Base-by-base conservation (phyloP, 2,329 filamentous ascomycete genomes). In the Verticillium albo-atrum region DNA sequence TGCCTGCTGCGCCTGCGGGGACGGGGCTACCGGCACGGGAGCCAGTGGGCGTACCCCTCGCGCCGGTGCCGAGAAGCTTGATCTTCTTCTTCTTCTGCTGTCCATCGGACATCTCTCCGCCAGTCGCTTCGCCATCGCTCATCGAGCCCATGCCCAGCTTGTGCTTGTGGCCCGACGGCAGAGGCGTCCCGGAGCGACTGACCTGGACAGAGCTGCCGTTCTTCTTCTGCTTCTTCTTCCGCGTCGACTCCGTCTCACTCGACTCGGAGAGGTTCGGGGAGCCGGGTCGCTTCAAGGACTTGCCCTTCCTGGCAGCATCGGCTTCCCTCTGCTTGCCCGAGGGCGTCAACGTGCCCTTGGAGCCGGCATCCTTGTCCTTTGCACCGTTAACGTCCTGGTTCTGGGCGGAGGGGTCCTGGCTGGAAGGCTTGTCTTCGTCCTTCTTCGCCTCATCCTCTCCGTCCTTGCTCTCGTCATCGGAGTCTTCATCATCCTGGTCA, bases 251-350 rank as follows among this genome's bases (percentile, higher is more conserved):
- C 66, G 93, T 96, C 57, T 92, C 94, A 71, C 92, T 96, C 10
- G 92, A 92, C 71, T 98, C 94, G 2, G 92, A 97, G 32, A 90
- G 82, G 64, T 93, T 89, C 3, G 93, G 92, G 17, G 92, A 97
- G 20, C 92, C 92, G 32, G 91, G 84, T 30, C 94, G 88, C 77
- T 97, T 97, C 57, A 94, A 83, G 32, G 80, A 82, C 68, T 86
- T 87, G 67, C 74, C 73, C 70, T 85, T 85, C 72, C 84, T 85
- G 6, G 75, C 68, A 12, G 79, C 73, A 32, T 83, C 76, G 5
- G 73, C 71, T 12, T 73, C 68, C 58, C 77, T 76, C 57, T 76
- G 77, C 68, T 82, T 84, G 56, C 76, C 77, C 30, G 79, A 72
- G 0, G 82, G 78, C 3, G 82, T 82, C 14, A 74, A 90, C 37